Evolutionary conservation across 495 filamentous ascomycete species (phyloP).

Genomic region (Lophium mytilinum): DNA sequence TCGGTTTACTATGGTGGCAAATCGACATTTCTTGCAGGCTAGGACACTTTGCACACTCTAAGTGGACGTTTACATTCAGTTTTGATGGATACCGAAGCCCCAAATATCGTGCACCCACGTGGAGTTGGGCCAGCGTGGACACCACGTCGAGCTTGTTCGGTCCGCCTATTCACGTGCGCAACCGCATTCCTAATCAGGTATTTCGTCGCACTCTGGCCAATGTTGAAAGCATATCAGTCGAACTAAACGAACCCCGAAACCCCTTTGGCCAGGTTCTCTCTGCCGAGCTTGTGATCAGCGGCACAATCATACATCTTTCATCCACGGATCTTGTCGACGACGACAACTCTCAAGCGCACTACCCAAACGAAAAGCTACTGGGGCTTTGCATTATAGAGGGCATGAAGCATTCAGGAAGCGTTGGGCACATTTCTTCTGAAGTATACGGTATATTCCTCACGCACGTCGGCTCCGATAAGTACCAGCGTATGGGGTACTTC

Average conservation of each 20-base stretch:
- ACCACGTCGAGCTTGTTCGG: neutral
- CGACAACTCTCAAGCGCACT: no score
- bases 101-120: neutral
- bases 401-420: no score
- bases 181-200: neutral
- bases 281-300: neutral
- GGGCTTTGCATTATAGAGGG: no score
- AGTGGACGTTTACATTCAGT: no score
- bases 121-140: conserved; percentile 2
- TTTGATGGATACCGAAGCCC: neutral
- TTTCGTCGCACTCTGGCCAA: neutral
- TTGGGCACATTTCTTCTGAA: no score
- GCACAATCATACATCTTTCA: neutral
- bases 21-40: no score
- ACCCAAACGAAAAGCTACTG: no score
- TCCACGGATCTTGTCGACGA: no score
- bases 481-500: no score
- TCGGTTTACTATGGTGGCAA: neutral
- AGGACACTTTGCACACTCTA: no score
- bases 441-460: no score
- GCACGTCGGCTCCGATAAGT: no score
- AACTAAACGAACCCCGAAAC: neutral
- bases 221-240: neutral
- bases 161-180: neutral
- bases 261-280: neutral